Conservation (phyloP, 2,329 filamentous ascomycete genomes). For the Trichoderma polysporum region DNA sequence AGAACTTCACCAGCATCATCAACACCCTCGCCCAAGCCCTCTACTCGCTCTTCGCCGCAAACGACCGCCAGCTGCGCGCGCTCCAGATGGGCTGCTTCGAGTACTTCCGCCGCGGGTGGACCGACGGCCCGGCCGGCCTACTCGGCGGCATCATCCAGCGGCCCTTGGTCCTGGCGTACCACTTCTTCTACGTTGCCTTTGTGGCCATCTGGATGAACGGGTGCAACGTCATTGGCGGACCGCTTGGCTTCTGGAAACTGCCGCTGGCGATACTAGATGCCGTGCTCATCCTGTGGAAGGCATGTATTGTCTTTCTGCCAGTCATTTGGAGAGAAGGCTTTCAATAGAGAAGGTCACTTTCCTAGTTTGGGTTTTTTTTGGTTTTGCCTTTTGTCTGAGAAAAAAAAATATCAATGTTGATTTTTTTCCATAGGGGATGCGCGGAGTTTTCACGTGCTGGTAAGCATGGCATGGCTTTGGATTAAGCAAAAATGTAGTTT, state of each 20-base stretch:
- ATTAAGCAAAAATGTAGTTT: background rate
- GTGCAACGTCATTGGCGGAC: slow-evolving; percentile 38
- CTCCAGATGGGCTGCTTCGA: slow-evolving; percentile 88
- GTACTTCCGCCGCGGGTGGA: slow-evolving; percentile 79
- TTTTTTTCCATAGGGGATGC: background rate
- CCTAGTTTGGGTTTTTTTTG: background rate
- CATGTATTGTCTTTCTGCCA: slow-evolving; percentile 78
- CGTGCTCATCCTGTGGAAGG: slow-evolving; percentile 73
- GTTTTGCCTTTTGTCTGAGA: background rate
- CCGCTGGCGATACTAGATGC: slow-evolving; percentile 66
- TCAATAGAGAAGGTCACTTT: background rate
- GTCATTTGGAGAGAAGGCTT: slow-evolving; percentile 69
- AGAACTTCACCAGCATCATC: slow-evolving; percentile 80
- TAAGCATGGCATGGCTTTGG: background rate
- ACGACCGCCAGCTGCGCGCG: slow-evolving; percentile 72
- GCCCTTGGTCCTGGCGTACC: slow-evolving; percentile 77
- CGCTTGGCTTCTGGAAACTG: slow-evolving; percentile 42
- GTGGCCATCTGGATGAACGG: slow-evolving; percentile 72
- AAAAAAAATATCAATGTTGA: background rate
- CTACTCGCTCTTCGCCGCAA: slow-evolving; percentile 86
- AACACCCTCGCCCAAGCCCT: slow-evolving; percentile 97
- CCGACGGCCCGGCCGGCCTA: slow-evolving; percentile 77
- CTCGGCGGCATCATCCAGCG: slow-evolving; percentile 77
- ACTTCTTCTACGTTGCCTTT: slow-evolving; percentile 94
- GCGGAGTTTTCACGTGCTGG: background rate